phyloP scores from a whole-genome alignment of 2,329 filamentous ascomycete species.

The Nothomitra cinnamomea region DNA sequence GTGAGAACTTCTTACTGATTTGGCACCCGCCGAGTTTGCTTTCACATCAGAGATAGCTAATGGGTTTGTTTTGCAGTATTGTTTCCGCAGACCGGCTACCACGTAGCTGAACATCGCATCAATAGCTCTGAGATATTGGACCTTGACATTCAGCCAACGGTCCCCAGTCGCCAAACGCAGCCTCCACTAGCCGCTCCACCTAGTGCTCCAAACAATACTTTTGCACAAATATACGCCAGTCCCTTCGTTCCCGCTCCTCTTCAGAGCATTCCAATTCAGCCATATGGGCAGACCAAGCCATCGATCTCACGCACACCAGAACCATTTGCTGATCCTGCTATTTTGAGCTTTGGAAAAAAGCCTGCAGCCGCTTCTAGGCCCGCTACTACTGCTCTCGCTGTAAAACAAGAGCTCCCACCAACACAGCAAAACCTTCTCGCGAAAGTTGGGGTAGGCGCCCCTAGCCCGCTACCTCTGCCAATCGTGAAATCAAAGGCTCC shows the following conservation, averaged over 20 bases:
- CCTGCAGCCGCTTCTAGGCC: slow-evolving; percentile 6
- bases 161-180: slow-evolving; percentile 6
- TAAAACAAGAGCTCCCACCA: slow-evolving; percentile 5
- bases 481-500: neutral
- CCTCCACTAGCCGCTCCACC: slow-evolving; percentile 6
- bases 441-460: neutral
- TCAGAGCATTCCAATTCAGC: slow-evolving; percentile 5
- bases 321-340: slow-evolving; percentile 64
- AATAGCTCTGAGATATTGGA: slow-evolving; percentile 42
- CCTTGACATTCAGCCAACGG: slow-evolving; percentile 28
- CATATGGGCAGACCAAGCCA: slow-evolving; percentile 9
- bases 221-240: neutral
- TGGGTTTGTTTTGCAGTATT: slow-evolving; percentile 30
- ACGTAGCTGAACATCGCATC: slow-evolving; percentile 34
- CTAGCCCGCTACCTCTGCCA: neutral
- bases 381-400: slow-evolving; percentile 7
- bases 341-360: slow-evolving; percentile 45
- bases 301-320: slow-evolving; percentile 20
- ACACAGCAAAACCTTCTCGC: neutral
- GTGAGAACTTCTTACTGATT: slow-evolving; percentile 27
- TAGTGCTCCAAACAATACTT: slow-evolving; percentile 2
- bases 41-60: slow-evolving; percentile 6
- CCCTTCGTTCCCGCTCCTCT: slow-evolving; percentile 6
- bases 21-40: neutral
- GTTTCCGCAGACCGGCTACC: slow-evolving; percentile 35